Evolutionary conservation across 1,284 basidiomycete genomes (phyloP), one percentile per base, ranked within the genome.

Genomic region (Microbotryum saponariae): DNA sequence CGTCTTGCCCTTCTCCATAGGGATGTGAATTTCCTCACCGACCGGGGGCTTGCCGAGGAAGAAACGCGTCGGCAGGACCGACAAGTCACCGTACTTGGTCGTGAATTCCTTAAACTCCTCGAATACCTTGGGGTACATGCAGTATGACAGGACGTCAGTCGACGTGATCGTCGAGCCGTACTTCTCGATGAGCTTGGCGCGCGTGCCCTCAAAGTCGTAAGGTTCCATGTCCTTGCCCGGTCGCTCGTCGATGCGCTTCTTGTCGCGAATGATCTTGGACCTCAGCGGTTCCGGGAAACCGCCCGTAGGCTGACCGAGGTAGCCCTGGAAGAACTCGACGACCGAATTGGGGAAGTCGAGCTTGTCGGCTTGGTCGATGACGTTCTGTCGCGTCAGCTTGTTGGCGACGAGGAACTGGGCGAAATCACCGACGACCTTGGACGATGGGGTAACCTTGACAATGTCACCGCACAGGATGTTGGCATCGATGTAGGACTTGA

Each of bases 401-500:
- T 98, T 97, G 68, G 91, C 90, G 46, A 92, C 93, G 91, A 98
- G 61, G 66, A 66, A 72, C 68, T 78, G 77, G 31, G 96, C 96
- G 77, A 99, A 94, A 80, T 99, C 96, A 53, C 96, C 96, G 59
- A 98, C 94, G 56, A 97, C 91, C 81, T 98, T 97, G 63, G 96
- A 98, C 23, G 96, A 97, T 46, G 96, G 96, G 27, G 96, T 99
- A 71, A 98, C 94, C 82, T 99, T 99, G 81, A 98, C 88, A 75
- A 99, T 88, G 74, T 97, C 93, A 56, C 96, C 96, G 76, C 96
- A 97, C 83, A 97, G 84, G 63, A 89, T 83, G 75, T 97, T 97
- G 58, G 92, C 92, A 77, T 96, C 89, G 71, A 97, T 91, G 77
- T 99, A 99, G 77, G 96, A 96, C 81, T 99, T 99, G 81, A 99